These are phyloP conservation scores for Thielaviopsis euricoi DNA, from an alignment of 2,329 filamentous ascomycete species.

Conservation along the genomic window DNA sequence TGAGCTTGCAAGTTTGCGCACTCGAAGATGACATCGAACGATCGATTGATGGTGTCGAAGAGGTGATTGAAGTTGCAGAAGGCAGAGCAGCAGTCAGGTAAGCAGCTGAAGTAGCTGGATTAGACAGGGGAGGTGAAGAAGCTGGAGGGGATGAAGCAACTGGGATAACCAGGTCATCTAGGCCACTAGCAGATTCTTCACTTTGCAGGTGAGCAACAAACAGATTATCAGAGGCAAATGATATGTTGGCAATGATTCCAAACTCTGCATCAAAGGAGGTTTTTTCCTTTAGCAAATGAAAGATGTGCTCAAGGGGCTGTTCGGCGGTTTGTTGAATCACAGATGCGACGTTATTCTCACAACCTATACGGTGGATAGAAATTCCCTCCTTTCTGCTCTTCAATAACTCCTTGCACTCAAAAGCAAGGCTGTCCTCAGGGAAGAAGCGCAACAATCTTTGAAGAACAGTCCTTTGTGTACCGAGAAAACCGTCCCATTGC, in stretches of 20 bases:
- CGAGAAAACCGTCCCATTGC: neutral
- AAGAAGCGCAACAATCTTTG: neutral
- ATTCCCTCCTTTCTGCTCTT: neutral
- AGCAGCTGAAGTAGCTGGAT: too few relatives aligned
- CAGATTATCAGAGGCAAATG: neutral
- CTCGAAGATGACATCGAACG: neutral
- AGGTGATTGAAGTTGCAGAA: neutral
- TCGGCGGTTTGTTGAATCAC: too few relatives aligned
- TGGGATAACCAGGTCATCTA: too few relatives aligned
- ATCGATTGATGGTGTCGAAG: neutral
- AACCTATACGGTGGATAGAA: neutral
- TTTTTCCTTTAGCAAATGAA: neutral
- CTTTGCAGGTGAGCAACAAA: neutral
- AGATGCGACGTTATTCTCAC: neutral
- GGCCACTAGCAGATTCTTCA: neutral
- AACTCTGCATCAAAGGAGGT: neutral
- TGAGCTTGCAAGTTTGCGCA: neutral
- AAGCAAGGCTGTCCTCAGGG: neutral
- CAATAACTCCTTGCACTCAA: neutral
- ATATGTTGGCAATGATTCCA: neutral
- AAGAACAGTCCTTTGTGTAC: neutral
- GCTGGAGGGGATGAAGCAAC: too few relatives aligned
- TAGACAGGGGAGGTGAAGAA: too few relatives aligned
- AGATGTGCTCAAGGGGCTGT: too few relatives aligned
- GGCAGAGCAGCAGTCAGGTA: neutral